A percentile compares a stretch with the other conserved stretches of the same genome.
Conservation (phyloP, 192 early-diverging fungal species). For the Endogone sp. region DNA sequence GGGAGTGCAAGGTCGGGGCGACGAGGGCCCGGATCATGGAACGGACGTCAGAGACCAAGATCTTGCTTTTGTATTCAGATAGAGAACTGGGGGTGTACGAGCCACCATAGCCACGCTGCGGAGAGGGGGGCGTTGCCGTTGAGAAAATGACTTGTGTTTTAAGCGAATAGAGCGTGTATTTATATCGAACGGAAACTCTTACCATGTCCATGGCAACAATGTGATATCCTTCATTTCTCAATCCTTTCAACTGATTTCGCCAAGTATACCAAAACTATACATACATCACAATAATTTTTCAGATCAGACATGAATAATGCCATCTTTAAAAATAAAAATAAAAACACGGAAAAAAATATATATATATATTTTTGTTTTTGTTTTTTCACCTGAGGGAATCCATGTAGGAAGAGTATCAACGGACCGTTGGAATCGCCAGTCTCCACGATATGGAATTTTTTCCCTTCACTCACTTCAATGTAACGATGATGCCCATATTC, state of each 20-base stretch:
- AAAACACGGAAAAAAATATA: too few relatives aligned
- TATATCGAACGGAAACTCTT: too few relatives aligned
- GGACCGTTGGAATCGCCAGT: conserved; percentile 12
- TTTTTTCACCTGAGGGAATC: conserved; percentile 26
- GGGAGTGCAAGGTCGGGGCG: not conserved
- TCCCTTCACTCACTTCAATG: conserved; percentile 7
- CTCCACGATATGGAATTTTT: conserved; percentile 19
- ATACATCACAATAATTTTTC: not conserved
- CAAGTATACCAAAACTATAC: conserved; percentile 21
- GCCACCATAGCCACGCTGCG: conserved; percentile 2
- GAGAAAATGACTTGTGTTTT: not conserved
- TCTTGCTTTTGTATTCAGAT: not conserved
- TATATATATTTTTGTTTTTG: too few relatives aligned
- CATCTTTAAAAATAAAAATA: too few relatives aligned
- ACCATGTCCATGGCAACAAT: conserved; percentile 23
- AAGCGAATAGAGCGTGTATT: too few relatives aligned
- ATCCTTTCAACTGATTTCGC: conserved; percentile 7
- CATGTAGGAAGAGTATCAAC: conserved; percentile 18
- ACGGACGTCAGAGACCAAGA: conserved; percentile 9
- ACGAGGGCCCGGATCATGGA: conserved; percentile 3
- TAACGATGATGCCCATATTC: conserved; percentile 12
- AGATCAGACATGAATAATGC: too few relatives aligned
- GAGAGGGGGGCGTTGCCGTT: not conserved
- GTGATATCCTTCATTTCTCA: conserved; percentile 14
- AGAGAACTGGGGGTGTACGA: not conserved